A percentile compares a stretch with the other conserved stretches of the same genome.
Conservation (phyloP, 805 yeast genomes). For the Yamadazyma scolyti region DNA sequence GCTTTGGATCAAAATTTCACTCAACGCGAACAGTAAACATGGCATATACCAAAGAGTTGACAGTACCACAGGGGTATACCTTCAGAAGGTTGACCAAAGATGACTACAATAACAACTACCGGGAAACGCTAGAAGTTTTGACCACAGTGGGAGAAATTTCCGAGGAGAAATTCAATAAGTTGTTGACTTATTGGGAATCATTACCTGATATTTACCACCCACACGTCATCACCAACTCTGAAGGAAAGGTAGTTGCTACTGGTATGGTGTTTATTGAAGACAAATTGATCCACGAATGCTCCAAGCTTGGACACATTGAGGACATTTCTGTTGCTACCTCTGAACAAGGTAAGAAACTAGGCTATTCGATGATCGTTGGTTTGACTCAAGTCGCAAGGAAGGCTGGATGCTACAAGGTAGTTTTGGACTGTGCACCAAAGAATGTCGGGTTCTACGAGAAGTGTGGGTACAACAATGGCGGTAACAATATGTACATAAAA, state of each 20-base stretch:
- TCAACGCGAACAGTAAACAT: too few species aligned
- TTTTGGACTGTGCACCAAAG: constrained; percentile 81
- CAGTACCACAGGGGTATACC: constrained; percentile 62
- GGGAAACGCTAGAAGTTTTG: constrained; percentile 59
- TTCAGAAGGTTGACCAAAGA: constrained; percentile 52
- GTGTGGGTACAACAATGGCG: constrained; percentile 70
- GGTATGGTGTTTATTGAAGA: constrained; percentile 80
- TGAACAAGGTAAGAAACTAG: constrained; percentile 84
- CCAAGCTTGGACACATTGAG: constrained; percentile 89
- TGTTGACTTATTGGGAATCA: constrained; percentile 57
- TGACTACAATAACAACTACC: constrained; percentile 63
- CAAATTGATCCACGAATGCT: constrained; percentile 80
- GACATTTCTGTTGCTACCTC: constrained; percentile 76
- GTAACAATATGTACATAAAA: constrained; percentile 55
- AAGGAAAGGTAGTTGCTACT: constrained; percentile 66
- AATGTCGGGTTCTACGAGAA: constrained; percentile 85
- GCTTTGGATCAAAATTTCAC: too few species aligned
- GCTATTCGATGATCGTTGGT: constrained; percentile 59
- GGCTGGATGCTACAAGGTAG: constrained; percentile 79
- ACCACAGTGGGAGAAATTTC: constrained; percentile 82
- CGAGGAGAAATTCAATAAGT: constrained; percentile 42
- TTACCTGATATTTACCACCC: constrained; percentile 57
- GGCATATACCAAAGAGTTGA: constrained; percentile 9
- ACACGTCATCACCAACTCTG: constrained; percentile 57
- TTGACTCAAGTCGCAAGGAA: constrained; percentile 57